Conservation (phyloP, 768 basidiomycete genomes). For the Clathrus columnatus region DNA sequence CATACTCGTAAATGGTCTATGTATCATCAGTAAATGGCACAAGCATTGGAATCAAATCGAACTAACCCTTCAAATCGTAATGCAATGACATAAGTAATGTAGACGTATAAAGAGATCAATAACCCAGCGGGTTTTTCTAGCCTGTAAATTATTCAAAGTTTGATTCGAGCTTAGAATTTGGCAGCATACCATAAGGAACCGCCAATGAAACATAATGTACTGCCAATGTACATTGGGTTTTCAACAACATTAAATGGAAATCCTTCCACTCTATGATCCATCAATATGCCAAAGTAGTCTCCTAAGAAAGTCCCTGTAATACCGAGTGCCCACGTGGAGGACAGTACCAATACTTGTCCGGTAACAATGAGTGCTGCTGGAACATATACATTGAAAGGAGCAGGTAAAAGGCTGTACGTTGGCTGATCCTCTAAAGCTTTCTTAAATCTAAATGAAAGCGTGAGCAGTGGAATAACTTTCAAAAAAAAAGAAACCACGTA, state of each 20-base stretch:
- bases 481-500: slow-evolving; percentile 31
- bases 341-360: slow-evolving; percentile 81
- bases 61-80: slow-evolving; percentile 85
- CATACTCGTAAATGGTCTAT: slow-evolving; percentile 72
- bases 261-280: slow-evolving; percentile 35
- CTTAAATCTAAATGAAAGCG: slow-evolving; percentile 47
- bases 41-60: neutral
- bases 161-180: neutral
- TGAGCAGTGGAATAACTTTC: slow-evolving; percentile 1
- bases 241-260: slow-evolving; percentile 93
- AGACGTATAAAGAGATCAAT: slow-evolving; percentile 71
- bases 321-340: slow-evolving; percentile 84
- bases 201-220: slow-evolving; percentile 82
- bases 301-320: slow-evolving; percentile 88
- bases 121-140: slow-evolving; percentile 81
- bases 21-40: slow-evolving; percentile 4
- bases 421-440: slow-evolving; percentile 74
- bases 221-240: slow-evolving; percentile 97
- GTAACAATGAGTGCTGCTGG: slow-evolving; percentile 52
- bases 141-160: slow-evolving; percentile 33
- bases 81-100: slow-evolving; percentile 76
- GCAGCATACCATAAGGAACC: slow-evolving; percentile 72
- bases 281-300: slow-evolving; percentile 43
- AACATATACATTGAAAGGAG: slow-evolving; percentile 51
- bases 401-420: slow-evolving; percentile 49